phyloP scores from a whole-genome alignment of 768 basidiomycete species.

The Russula emetica region DNA sequence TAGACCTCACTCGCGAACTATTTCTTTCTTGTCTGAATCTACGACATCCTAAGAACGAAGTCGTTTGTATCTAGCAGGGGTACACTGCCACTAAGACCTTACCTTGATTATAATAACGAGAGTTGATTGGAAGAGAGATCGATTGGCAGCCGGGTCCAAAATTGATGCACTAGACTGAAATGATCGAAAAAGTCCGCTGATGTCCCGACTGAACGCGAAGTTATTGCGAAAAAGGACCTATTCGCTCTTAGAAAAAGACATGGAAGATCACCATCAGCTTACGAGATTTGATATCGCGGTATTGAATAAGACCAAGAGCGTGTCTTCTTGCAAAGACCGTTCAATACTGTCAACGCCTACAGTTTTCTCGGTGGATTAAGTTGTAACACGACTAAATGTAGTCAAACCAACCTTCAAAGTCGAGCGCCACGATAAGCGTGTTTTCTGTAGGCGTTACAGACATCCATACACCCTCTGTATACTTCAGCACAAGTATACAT shows the following conservation, averaged over 20 bases:
- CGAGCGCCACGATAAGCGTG: conserved; percentile 51
- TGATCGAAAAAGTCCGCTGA: conserved; percentile 56
- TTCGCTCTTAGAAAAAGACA: conserved; percentile 33
- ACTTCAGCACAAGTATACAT: neutral
- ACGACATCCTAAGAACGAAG: conserved; percentile 50
- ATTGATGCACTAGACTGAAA: conserved; percentile 57
- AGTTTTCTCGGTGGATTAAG: neutral
- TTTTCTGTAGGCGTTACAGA: conserved; percentile 58
- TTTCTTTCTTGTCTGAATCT: conserved; percentile 56
- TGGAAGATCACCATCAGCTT: conserved; percentile 25
- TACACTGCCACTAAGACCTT: neutral
- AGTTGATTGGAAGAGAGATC: conserved; percentile 53
- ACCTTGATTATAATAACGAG: conserved; percentile 64
- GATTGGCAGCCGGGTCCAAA: conserved; percentile 55
- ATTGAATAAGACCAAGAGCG: conserved; percentile 59
- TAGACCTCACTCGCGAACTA: conserved; percentile 49
- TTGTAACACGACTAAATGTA: neutral
- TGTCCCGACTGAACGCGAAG: conserved; percentile 57
- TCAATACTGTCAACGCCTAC: conserved; percentile 61
- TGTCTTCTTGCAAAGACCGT: conserved; percentile 59
- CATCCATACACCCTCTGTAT: conserved; percentile 60
- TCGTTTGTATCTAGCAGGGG: neutral
- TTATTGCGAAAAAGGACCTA: conserved; percentile 65
- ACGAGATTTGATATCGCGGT: conserved; percentile 63
- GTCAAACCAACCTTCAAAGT: conserved; percentile 52